Base-by-base conservation (phyloP, 768 basidiomycete genomes). In the Nevesoporus exiguus region DNA sequence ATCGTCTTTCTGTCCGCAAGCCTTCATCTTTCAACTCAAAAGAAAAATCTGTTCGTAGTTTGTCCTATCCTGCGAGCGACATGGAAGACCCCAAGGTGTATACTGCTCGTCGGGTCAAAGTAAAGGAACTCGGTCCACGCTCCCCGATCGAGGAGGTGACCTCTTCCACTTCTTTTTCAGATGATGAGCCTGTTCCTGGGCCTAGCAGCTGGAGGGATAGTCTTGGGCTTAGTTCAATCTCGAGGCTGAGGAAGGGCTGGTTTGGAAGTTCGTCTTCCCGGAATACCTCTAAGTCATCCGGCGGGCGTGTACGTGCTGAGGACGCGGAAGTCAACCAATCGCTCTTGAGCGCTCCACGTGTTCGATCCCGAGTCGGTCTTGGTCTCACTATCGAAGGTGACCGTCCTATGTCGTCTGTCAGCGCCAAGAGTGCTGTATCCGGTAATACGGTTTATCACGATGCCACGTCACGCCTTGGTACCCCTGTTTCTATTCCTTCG, bases 371-470 rank as follows among this genome's bases (percentile, higher is more conserved):
- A 44, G 53, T 66, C 62, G 61, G 74, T 58, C 57, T 77, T 29
- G 78, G 77, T 22, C 58, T 75, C 11, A 68, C 63, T 22, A 56
- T 68, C 8, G 75, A 76, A 27, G 77, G 75, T 7, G 66, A 68
- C 4, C 77, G 87, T 5, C 87, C 87, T 0, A 66, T 79, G 29
- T 88, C 88, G 0, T 73, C 73, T 44, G 70, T 80, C 36, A 88
- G 86, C 51, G 75, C 71, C 19, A 73, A 70, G 54, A 87, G 85
- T 49, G 77, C 71, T 6, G 55, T 73, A 14, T 81, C 80, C 1
- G 84, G 80, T 5, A 76, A 72, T 29, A 86, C 84, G 0, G 60
- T 84, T 3, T 88, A 83, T 59, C 82, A 83, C 56, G 86, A 88
- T 61, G 86, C 86, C 0, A 53, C 67, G 4, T 84, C 84, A 0